Evolutionary conservation across 805 yeast genomes (phyloP), one percentile per base, ranked within the genome.

Genomic region (Pichia pseudocactophila): DNA sequence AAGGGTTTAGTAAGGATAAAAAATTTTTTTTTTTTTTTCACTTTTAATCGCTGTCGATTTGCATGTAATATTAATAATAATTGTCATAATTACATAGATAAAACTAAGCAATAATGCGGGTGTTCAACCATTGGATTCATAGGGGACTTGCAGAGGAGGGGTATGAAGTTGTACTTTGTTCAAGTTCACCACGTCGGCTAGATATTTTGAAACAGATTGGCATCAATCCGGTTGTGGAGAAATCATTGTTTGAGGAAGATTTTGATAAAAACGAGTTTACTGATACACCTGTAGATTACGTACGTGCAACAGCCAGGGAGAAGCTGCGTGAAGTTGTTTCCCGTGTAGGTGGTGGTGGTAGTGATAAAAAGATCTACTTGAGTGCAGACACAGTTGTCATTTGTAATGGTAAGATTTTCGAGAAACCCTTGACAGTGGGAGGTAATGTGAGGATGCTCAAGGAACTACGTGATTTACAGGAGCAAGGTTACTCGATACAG

Each of bases 351-450:
- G 49, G 76, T 36, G 55, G 34, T 9, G 18, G 17, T 2, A 36
- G 39, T 5, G 44, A 54, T 12, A 54, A 56, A 8, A 20, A 3
- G 4, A 49, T 74, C 3, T 54, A 82, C 18, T 39, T 62, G 7
- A 70, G 95, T 1, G 90, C 96, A 1, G 98, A 90, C 60, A 90
- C 98, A 1, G 73, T 92, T 6, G 74, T 71, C 13, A 75, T 74
- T 31, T 69, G 74, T 41, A 68, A 75, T 31, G 80, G 78, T 1
- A 50, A 60, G 4, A 76, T 89, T 10, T 74, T 75, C 48, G 98
- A 90, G 57, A 90, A 90, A 59, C 98, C 98, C 0, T 66, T 64
- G n/a, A 64, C 63, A 4, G 63, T 72, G 9, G 66, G 61, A 12
- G 70, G 73, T 6, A 80, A 76, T 43, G 66, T 78, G 36, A 59